Percentiles rank a stretch among this genome's conserved stretches.
Evolutionary conservation across 768 basidiomycete species (phyloP).

Genomic region (Artomyces pyxidatus): DNA sequence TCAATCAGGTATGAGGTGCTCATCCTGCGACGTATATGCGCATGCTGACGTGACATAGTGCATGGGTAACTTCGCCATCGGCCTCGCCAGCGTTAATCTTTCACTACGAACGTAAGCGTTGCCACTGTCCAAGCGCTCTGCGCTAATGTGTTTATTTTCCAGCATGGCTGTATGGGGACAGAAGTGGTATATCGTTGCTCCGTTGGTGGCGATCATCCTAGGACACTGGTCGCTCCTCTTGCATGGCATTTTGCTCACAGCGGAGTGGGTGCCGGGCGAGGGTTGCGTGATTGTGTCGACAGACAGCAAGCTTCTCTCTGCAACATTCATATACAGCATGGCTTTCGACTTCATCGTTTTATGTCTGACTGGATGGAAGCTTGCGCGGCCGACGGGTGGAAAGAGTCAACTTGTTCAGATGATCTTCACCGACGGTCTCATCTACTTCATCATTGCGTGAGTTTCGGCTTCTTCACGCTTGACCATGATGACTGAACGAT

Average conservation of each 20-base stretch:
- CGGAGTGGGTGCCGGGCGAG: conserved; percentile 40
- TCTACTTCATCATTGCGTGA: conserved; percentile 71
- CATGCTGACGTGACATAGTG: conserved; percentile 23
- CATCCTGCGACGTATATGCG: not conserved
- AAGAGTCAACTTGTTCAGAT: conserved; percentile 45
- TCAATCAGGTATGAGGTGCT: conserved; percentile 31
- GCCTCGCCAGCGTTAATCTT: conserved; percentile 39
- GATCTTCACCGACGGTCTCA: conserved; percentile 65
- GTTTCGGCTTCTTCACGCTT: conserved; percentile 18
- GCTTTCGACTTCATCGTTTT: conserved; percentile 60
- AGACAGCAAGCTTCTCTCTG: conserved; percentile 55
- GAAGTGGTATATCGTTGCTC: conserved; percentile 40
- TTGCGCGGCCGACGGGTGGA: conserved; percentile 27
- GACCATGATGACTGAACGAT: conserved; percentile 21
- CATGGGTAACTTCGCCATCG: conserved; percentile 35
- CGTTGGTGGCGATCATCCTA: conserved; percentile 46
- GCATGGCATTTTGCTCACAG: conserved; percentile 58
- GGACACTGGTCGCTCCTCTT: conserved; percentile 68
- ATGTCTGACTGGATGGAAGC: conserved; percentile 50
- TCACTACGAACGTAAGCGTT: conserved; percentile 34
- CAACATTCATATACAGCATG: conserved; percentile 74
- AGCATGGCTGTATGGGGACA: conserved; percentile 63
- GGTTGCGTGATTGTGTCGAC: conserved; percentile 52
- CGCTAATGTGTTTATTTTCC: not conserved
- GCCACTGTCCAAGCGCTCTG: too few relatives aligned